phyloP scores from a whole-genome alignment of 1,284 basidiomycete genomes.

The Moniliophthora roreri region DNA sequence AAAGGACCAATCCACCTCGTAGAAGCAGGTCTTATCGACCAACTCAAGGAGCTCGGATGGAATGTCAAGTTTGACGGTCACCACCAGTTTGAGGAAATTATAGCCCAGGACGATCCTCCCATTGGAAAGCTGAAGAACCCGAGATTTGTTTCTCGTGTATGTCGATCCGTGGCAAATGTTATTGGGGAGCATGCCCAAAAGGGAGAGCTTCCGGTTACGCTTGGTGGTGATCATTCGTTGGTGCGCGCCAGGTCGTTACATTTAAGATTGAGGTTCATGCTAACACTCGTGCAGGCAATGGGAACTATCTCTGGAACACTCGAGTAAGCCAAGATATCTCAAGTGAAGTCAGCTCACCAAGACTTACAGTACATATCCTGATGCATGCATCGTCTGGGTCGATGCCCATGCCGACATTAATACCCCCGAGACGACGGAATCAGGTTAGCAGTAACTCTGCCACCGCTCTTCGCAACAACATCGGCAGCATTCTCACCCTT shows the following conservation, averaged over 20 bases:
- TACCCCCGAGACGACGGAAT: conserved; percentile 81
- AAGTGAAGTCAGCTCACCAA: background rate
- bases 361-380: conserved; percentile 56
- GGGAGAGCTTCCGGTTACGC: conserved; percentile 84
- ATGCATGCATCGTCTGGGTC: conserved; percentile 90
- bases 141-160: conserved; percentile 82
- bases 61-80: conserved; percentile 86
- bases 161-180: conserved; percentile 73
- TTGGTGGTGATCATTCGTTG: conserved; percentile 97
- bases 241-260: conserved; percentile 41
- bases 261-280: conserved; percentile 9
- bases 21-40: conserved; percentile 77
- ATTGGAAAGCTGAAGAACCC: conserved; percentile 91
- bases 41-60: conserved; percentile 85
- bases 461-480: background rate
- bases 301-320: conserved; percentile 87
- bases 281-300: conserved; percentile 63
- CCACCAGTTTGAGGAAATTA: conserved; percentile 84
- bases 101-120: conserved; percentile 67
- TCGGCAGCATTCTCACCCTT: background rate
- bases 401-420: conserved; percentile 97
- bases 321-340: conserved; percentile 42
- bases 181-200: conserved; percentile 76
- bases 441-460: conserved; percentile 48
- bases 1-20: conserved; percentile 87